Conservation (phyloP, 495 filamentous ascomycete genomes). For the Penicillium daleae region DNA sequence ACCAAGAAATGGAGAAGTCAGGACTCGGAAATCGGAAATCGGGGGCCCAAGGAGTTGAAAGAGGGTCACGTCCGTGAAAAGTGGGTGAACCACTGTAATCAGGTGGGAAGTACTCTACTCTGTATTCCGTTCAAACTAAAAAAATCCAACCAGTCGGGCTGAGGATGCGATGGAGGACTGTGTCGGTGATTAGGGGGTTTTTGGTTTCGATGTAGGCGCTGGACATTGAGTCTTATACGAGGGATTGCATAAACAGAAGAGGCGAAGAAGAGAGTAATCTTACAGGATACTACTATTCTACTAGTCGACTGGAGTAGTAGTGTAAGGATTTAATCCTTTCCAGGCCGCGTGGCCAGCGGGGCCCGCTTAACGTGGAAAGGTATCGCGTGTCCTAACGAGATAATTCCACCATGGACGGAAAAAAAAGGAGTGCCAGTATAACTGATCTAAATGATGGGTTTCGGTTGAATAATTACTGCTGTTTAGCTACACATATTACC, state of each 20-base stretch:
- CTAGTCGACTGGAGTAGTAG: too few species aligned
- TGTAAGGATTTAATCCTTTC: neutral
- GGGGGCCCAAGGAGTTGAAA: neutral
- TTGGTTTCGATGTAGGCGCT: neutral
- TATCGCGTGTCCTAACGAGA: constrained; percentile 16
- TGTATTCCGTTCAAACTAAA: too few species aligned
- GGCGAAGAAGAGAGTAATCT: too few species aligned
- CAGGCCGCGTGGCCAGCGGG: constrained; percentile 21
- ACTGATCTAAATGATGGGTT: neutral
- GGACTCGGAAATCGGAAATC: neutral
- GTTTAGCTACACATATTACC: too few species aligned
- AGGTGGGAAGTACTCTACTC: too few species aligned
- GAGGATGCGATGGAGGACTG: neutral
- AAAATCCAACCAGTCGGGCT: neutral
- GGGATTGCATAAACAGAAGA: neutral
- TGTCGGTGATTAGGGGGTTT: too few species aligned
- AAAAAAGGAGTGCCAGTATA: neutral
- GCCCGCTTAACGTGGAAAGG: constrained; percentile 22
- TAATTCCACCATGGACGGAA: neutral
- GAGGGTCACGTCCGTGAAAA: neutral
- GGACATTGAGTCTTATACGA: neutral
- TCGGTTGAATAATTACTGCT: too few species aligned
- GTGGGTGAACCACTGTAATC: constrained; percentile 4
- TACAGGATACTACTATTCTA: too few species aligned
- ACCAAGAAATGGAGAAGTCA: neutral